A percentile compares a stretch with the other conserved stretches of the same genome.
These are phyloP conservation scores for Pezicula carpinea DNA, from an alignment of 2,329 filamentous ascomycete genomes.

Conservation along the genomic window DNA sequence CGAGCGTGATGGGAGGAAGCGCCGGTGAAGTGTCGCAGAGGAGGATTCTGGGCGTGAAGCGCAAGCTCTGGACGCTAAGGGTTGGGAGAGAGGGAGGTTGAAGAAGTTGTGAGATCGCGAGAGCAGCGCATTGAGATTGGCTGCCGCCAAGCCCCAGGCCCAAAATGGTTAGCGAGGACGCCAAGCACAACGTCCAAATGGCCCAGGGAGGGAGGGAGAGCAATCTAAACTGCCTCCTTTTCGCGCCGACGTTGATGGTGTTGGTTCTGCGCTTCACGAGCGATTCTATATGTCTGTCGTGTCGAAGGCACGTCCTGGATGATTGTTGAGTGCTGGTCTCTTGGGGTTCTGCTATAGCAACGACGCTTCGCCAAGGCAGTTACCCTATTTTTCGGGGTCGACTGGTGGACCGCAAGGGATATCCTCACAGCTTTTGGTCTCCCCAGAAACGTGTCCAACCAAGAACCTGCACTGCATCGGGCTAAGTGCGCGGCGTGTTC, in stretches of 20 bases:
- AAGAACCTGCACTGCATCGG: neutral
- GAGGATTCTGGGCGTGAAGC: constrained; percentile 9
- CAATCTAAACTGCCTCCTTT: too few species aligned
- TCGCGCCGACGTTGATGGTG: too few species aligned
- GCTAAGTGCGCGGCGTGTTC: neutral
- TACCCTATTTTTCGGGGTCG: too few species aligned
- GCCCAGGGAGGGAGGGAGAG: too few species aligned
- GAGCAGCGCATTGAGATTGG: neutral
- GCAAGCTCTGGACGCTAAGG: constrained; percentile 13
- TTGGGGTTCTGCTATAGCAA: too few species aligned
- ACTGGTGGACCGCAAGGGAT: neutral
- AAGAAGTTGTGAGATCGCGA: constrained; percentile 14
- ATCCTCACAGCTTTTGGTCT: neutral
- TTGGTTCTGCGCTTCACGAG: too few species aligned
- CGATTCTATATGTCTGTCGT: too few species aligned
- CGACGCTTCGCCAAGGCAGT: too few species aligned
- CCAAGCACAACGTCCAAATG: neutral
- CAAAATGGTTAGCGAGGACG: constrained; percentile 6
- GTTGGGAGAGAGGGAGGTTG: constrained; percentile 9
- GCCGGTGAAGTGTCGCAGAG: constrained; percentile 8
- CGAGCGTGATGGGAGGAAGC: constrained; percentile 13
- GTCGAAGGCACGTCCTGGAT: too few species aligned
- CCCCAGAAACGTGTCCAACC: too few species aligned
- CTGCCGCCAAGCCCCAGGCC: too few species aligned
- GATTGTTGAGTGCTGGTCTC: too few species aligned